Percentiles rank a stretch among this genome's conserved stretches.
Conservation (phyloP, 805 yeast species). For the Jamesozyma jinghongensis region DNA sequence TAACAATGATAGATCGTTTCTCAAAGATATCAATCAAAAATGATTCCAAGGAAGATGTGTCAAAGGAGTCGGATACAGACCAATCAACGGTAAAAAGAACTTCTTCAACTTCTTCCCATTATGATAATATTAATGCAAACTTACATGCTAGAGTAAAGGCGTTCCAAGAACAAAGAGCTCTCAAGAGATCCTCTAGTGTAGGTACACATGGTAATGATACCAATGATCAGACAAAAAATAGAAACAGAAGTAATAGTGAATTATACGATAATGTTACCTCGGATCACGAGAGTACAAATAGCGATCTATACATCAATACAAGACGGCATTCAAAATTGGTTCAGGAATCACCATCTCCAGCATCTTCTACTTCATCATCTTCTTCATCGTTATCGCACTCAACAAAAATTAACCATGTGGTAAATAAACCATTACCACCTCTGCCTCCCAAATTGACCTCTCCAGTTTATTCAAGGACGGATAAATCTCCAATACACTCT, state of each 20-base stretch:
- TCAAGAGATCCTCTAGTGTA: slow-evolving; percentile 31
- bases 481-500: background rate
- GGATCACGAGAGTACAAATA: background rate
- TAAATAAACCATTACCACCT: slow-evolving; percentile 37
- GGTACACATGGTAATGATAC: slow-evolving; percentile 5
- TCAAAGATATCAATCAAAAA: slow-evolving; percentile 11
- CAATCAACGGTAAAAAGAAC: slow-evolving; percentile 8
- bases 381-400: background rate
- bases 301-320: background rate
- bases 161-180: slow-evolving; percentile 72
- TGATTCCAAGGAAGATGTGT: slow-evolving; percentile 1
- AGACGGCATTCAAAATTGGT: background rate
- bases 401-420: slow-evolving; percentile 23
- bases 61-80: background rate
- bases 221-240: background rate
- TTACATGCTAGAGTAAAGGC: slow-evolving; percentile 82
- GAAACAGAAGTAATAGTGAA: slow-evolving; percentile 1
- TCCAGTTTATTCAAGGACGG: background rate
- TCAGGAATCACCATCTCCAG: background rate
- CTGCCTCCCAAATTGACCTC: slow-evolving; percentile 22
- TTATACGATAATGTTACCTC: background rate
- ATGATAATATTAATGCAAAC: slow-evolving; percentile 49
- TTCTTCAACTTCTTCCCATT: slow-evolving; percentile 22
- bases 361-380: background rate
- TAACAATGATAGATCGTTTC: slow-evolving; percentile 7